Percentiles rank a stretch among this genome's conserved stretches.
Conservation (phyloP, 495 filamentous ascomycete genomes). For the Hypoxylon crocopeplum region DNA sequence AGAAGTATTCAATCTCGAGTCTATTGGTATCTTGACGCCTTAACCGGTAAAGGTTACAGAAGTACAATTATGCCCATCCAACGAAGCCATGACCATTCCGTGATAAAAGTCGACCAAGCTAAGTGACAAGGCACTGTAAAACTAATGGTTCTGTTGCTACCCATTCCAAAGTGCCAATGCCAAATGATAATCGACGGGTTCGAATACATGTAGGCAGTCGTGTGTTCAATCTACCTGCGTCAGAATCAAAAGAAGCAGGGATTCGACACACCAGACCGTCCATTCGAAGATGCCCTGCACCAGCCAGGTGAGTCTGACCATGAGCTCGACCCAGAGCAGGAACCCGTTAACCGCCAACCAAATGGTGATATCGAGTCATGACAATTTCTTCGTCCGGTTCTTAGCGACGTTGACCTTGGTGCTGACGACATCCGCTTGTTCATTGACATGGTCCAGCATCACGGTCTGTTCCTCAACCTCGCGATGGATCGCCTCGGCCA, state of each 20-base stretch:
- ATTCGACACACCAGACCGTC: conserved; percentile 36
- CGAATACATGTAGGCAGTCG: not conserved
- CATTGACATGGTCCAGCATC: conserved; percentile 75
- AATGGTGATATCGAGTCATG: conserved; percentile 35
- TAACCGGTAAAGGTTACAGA: conserved; percentile 14
- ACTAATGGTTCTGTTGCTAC: conserved; percentile 9
- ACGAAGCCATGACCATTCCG: conserved; percentile 10
- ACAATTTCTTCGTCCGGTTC: conserved; percentile 78
- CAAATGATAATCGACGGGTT: conserved; percentile 3
- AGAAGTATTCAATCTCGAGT: conserved; percentile 27
- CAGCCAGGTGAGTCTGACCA: conserved; percentile 24
- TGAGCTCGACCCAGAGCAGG: conserved; percentile 18
- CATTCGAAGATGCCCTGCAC: conserved; percentile 30
- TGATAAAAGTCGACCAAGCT: not conserved
- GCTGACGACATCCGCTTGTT: conserved; percentile 74
- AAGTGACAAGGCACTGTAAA: not conserved
- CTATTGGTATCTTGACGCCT: conserved; percentile 35
- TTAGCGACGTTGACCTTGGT: conserved; percentile 84
- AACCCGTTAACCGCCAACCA: conserved; percentile 15
- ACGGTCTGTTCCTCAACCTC: conserved; percentile 87
- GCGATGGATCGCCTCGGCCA: conserved; percentile 82
- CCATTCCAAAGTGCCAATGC: conserved; percentile 8
- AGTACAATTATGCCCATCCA: conserved; percentile 8
- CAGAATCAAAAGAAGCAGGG: conserved; percentile 18
- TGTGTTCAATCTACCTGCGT: conserved; percentile 16